Percentiles rank a stretch among this genome's conserved stretches.
Evolutionary conservation across 2,329 filamentous ascomycete genomes (phyloP).

Genomic region (Apiospora marii): DNA sequence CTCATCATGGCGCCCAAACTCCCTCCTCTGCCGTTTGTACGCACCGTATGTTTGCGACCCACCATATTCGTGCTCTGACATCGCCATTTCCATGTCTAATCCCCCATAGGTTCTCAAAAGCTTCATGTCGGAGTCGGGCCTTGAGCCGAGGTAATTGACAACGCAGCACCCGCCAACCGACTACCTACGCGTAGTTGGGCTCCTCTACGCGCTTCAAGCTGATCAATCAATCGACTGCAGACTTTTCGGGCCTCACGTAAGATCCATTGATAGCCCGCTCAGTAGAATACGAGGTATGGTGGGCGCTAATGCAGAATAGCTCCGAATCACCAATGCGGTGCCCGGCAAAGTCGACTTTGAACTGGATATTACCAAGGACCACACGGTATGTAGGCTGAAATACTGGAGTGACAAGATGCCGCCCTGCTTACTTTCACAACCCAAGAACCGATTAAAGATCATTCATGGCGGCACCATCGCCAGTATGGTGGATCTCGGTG

Average conservation of each 20-base stretch:
- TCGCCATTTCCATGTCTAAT: conserved; percentile 1
- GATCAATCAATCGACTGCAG: conserved; percentile 36
- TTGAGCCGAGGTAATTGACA: conserved; percentile 81
- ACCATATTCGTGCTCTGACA: not conserved
- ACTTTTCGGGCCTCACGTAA: conserved; percentile 51
- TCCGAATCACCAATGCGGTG: conserved; percentile 70
- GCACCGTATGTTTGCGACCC: conserved; percentile 35
- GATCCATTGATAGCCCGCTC: conserved; percentile 27
- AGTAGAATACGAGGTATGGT: conserved; percentile 9
- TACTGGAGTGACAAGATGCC: not conserved
- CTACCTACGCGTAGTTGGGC: not conserved
- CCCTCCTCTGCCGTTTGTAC: conserved; percentile 42
- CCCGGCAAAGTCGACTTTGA: conserved; percentile 79
- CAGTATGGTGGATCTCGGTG: conserved; percentile 74
- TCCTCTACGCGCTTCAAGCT: not conserved
- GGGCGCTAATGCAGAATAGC: conserved; percentile 51
- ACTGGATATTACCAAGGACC: conserved; percentile 75
- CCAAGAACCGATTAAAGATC: conserved; percentile 76
- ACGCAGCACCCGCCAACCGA: not conserved
- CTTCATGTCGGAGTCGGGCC: conserved; percentile 83
- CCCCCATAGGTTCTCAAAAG: conserved; percentile 78
- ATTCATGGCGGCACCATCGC: conserved; percentile 83
- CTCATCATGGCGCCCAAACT: conserved; percentile 41
- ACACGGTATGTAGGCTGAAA: conserved; percentile 63
- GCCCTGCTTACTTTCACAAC: conserved; percentile 21